Percentiles rank a stretch among this genome's conserved stretches.
Conservation (phyloP, 495 filamentous ascomycete species). For the Symbiotaphrina buchneri region DNA sequence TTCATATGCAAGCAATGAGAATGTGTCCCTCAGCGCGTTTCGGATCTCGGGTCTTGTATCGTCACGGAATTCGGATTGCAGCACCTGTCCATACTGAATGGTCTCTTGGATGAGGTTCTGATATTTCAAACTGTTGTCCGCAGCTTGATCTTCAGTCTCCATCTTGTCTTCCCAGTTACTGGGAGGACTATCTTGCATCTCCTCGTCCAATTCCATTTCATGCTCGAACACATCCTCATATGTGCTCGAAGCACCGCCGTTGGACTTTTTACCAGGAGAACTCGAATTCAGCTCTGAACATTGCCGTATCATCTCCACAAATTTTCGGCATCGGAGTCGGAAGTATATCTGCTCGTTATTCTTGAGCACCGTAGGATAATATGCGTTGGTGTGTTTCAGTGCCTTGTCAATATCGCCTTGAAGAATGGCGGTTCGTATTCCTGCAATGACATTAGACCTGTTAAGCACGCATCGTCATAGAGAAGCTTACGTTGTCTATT, state of each 20-base stretch:
- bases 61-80: slow-evolving; percentile 51
- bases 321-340: slow-evolving; percentile 72
- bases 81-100: slow-evolving; percentile 57
- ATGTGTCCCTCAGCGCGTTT: slow-evolving; percentile 64
- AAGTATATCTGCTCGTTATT: slow-evolving; percentile 84
- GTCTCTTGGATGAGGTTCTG: slow-evolving; percentile 39
- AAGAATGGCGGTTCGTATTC: slow-evolving; percentile 71
- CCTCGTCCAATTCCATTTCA: slow-evolving; percentile 70
- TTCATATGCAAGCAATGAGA: slow-evolving; percentile 69
- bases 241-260: slow-evolving; percentile 2
- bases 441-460: slow-evolving; percentile 15
- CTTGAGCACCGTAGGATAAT: slow-evolving; percentile 60
- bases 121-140: slow-evolving; percentile 18
- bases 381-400: slow-evolving; percentile 53
- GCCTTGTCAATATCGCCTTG: slow-evolving; percentile 88
- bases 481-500: slow-evolving; percentile 55
- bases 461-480: slow-evolving; percentile 3
- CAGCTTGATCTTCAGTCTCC: slow-evolving; percentile 5
- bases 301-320: slow-evolving; percentile 85
- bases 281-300: slow-evolving; percentile 39
- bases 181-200: slow-evolving; percentile 15
- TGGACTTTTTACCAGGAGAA: slow-evolving; percentile 9
- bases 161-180: slow-evolving; percentile 15
- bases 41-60: slow-evolving; percentile 44
- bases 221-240: slow-evolving; percentile 24